These are phyloP conservation scores for Tympanopsis confertula DNA, from an alignment of 2,329 filamentous ascomycete genomes.

Conservation along the genomic window DNA sequence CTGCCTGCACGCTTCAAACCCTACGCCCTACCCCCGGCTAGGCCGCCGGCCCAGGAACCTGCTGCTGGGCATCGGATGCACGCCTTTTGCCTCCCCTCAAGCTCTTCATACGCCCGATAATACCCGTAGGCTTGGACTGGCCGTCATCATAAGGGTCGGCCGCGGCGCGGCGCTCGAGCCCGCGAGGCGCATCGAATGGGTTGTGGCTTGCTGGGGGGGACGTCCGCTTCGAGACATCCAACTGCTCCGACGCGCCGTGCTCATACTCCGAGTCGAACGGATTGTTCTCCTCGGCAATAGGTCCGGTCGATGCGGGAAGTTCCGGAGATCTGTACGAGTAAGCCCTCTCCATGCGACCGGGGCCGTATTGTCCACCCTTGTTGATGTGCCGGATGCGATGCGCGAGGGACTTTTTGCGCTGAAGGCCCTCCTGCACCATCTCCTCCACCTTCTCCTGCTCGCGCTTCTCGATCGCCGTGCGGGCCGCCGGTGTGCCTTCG, in stretches of 20 bases:
- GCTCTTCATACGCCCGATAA: neutral
- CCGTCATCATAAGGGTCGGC: neutral
- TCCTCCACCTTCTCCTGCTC: slow-evolving; percentile 58
- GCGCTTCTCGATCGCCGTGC: slow-evolving; percentile 64
- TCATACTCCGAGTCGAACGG: slow-evolving; percentile 79
- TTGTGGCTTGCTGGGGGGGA: slow-evolving; percentile 18
- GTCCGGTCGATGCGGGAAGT: slow-evolving; percentile 15
- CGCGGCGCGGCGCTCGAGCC: neutral
- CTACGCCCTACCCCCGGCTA: too few species aligned
- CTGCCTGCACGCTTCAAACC: too few species aligned
- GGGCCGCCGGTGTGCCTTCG: slow-evolving; percentile 81
- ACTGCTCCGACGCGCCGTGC: slow-evolving; percentile 40
- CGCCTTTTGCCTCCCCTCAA: neutral
- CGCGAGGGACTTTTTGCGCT: slow-evolving; percentile 87
- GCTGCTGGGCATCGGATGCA: neutral
- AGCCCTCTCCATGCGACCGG: slow-evolving; percentile 26
- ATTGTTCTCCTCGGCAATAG: slow-evolving; percentile 42
- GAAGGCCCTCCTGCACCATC: slow-evolving; percentile 44
- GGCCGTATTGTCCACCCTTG: slow-evolving; percentile 37
- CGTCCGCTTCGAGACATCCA: slow-evolving; percentile 24
- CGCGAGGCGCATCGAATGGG: slow-evolving; percentile 5
- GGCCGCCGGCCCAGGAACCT: too few species aligned
- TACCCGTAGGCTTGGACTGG: neutral
- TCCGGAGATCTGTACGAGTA: slow-evolving; percentile 17
- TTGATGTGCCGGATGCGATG: slow-evolving; percentile 82